A percentile compares a stretch with the other conserved stretches of the same genome.
phyloP scores from a whole-genome alignment of 768 basidiomycete genomes.

The Rubroboletus pulcherrimus region DNA sequence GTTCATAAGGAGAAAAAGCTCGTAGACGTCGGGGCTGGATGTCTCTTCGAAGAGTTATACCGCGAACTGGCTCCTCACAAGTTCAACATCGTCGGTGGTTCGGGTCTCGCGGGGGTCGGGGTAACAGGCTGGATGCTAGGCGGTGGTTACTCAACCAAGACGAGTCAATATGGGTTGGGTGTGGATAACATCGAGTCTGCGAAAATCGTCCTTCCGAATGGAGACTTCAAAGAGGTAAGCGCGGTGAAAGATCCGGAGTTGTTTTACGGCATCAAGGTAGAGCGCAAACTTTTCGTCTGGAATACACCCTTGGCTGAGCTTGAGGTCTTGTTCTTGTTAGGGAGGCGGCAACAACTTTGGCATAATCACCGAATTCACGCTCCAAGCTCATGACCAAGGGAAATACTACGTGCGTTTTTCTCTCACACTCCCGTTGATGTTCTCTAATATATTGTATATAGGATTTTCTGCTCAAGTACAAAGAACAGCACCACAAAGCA shows the following conservation, averaged over 20 bases:
- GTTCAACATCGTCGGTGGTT: conserved; percentile 24
- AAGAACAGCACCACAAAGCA: background rate
- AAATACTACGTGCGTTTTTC: conserved; percentile 1
- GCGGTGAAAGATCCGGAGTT: background rate
- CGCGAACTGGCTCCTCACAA: conserved; percentile 3
- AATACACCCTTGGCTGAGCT: background rate
- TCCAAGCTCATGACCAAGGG: conserved; percentile 15
- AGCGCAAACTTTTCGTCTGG: too few species aligned
- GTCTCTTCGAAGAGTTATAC: conserved; percentile 30
- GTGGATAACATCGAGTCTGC: conserved; percentile 32
- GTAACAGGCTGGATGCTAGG: conserved; percentile 33
- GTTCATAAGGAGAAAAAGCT: background rate
- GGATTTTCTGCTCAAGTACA: conserved; percentile 3
- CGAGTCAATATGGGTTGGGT: conserved; percentile 32
- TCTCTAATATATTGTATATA: background rate
- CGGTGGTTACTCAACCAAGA: conserved; percentile 34
- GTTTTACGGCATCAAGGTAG: conserved; percentile 3
- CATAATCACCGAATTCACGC: conserved; percentile 25
- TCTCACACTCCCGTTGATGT: background rate
- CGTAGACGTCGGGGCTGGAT: conserved; percentile 27
- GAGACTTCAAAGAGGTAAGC: conserved; percentile 9
- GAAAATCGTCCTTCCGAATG: conserved; percentile 31
- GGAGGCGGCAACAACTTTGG: conserved; percentile 29
- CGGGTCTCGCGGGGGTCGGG: conserved; percentile 25
- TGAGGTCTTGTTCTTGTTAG: background rate